Evolutionary conservation across 768 basidiomycete genomes (phyloP), one percentile per base, ranked within the genome.

Genomic region (Leccinum olivaceopallidum): DNA sequence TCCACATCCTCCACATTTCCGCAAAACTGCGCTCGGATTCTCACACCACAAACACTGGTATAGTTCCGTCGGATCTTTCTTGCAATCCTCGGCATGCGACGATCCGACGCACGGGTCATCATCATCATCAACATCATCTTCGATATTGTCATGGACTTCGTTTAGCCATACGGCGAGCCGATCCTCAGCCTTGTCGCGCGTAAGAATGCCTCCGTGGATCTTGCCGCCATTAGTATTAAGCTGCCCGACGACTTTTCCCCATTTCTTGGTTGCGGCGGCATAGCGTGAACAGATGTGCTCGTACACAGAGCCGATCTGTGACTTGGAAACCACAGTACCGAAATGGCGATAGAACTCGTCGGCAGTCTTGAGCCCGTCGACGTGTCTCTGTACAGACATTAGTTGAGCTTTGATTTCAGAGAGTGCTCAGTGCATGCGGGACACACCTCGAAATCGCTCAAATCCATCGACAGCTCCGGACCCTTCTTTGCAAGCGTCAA

Each of bases 1-100:
- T 26, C 67, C 73, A 56, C 81, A 83, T 4, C 79, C 76, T 6
- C 73, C 68, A 61, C 85, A 86, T 69, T 83, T 86, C 62, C 78
- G 78, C 51, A 86, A 68, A 8, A 78, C 77, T 0, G 83, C 85
- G 55, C 83, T 87, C 6, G 86, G 85, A 60, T 87, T 88, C 5
- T 80, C 77, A 61, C 87, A 88, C 79, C 80, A 83, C 24, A 84
- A 83, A 64, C 87, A 88, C 13, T 79, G 75, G 70, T 85, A 85
- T 28, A 88, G 69, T 48, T 68, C 77, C 7, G 83, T 78, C 14
- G 72, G 71, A 54, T 84, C 28, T 20, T 76, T 68, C 34, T 30
- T 52, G 9, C 9, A n/a, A 16, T 24, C 24, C 16, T 26, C 9
- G 14, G 28, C 13, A 18, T 28, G 24, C 26, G 50, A 24, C 26